phyloP scores from a whole-genome alignment of 345 rosid genomes.

The Hevea brasiliensis region DNA sequence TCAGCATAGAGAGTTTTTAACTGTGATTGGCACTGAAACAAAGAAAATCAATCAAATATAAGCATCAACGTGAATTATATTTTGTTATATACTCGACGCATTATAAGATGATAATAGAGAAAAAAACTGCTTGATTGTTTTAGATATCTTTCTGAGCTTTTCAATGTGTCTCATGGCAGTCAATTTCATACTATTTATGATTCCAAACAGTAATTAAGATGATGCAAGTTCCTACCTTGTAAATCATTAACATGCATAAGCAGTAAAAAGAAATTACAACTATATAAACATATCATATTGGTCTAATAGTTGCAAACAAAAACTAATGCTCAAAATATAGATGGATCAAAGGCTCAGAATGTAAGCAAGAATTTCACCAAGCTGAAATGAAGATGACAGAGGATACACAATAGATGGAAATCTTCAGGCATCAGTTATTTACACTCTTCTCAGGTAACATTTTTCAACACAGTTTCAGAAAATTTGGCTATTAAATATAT shows the following conservation, averaged over 20 bases:
- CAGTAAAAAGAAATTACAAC: no score
- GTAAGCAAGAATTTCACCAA: background rate
- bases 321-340: background rate
- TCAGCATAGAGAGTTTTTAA: conserved; percentile 84
- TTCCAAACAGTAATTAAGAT: background rate
- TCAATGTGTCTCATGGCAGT: background rate
- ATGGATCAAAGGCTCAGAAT: background rate
- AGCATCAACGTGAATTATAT: background rate
- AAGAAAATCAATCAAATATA: conserved; percentile 12
- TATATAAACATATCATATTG: no score
- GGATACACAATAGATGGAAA: background rate
- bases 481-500: background rate
- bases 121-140: conserved; percentile 5
- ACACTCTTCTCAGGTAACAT: background rate
- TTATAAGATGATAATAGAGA: background rate
- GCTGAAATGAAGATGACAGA: background rate
- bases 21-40: conserved; percentile 90
- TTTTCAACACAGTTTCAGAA: background rate
- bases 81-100: background rate
- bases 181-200: background rate
- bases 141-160: background rate
- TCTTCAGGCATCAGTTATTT: background rate
- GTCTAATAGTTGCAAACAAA: background rate
- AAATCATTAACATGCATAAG: background rate
- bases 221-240: background rate